phyloP scores from a whole-genome alignment of 805 yeast species.

The Lipomyces orientalis region DNA sequence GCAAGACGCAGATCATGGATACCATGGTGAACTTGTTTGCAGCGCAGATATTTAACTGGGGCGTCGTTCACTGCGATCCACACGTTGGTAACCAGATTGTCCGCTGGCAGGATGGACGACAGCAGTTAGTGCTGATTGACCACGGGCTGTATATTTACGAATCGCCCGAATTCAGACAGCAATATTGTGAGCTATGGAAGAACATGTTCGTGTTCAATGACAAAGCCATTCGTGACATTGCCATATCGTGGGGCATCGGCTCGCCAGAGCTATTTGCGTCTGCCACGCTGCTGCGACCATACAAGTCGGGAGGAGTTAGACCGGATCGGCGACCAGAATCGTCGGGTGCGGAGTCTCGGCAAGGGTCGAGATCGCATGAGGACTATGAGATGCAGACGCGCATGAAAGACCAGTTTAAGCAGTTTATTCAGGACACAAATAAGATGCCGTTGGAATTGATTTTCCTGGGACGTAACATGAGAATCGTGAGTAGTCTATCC shows the following conservation, averaged over 20 bases:
- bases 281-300: constrained; percentile 58
- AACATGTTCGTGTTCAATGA: constrained; percentile 60
- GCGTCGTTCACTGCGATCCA: constrained; percentile 74
- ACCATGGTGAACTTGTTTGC: constrained; percentile 59
- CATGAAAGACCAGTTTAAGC: constrained; percentile 56
- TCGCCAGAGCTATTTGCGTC: constrained; percentile 67
- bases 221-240: constrained; percentile 55
- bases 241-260: constrained; percentile 70
- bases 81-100: constrained; percentile 81
- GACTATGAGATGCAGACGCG: constrained; percentile 53
- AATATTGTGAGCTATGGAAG: constrained; percentile 70
- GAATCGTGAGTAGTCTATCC: constrained; percentile 56
- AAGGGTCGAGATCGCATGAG: neutral
- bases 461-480: constrained; percentile 71
- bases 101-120: constrained; percentile 48
- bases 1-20: constrained; percentile 53
- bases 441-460: constrained; percentile 70
- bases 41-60: constrained; percentile 68
- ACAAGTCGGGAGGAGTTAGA: constrained; percentile 39
- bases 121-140: constrained; percentile 61
- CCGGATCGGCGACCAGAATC: constrained; percentile 32
- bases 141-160: constrained; percentile 74
- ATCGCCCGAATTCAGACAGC: constrained; percentile 55
- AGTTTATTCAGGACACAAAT: constrained; percentile 64
- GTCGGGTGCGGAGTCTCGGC: neutral